Evolutionary conservation across 2,329 filamentous ascomycete genomes (phyloP).

Genomic region (Pyricularia pennisetigena): DNA sequence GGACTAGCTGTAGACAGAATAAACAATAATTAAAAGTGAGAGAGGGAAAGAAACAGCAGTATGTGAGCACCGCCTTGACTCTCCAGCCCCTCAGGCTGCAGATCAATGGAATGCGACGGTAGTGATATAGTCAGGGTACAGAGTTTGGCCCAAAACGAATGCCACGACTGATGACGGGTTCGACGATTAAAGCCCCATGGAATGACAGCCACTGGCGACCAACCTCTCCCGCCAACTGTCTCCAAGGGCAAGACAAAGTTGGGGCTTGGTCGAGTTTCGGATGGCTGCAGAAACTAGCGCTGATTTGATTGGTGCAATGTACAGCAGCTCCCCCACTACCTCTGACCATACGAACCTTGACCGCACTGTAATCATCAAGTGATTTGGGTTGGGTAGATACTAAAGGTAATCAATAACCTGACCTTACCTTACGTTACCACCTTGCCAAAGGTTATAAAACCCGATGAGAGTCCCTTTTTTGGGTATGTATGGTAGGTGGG

Average conservation of each 20-base stretch:
- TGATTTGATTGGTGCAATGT: not conserved
- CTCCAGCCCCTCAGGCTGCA: not conserved
- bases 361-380: not conserved
- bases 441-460: too few relatives aligned
- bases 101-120: not conserved
- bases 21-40: not conserved
- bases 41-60: not conserved
- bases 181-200: not conserved
- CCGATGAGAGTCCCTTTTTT: too few relatives aligned
- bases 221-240: not conserved
- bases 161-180: not conserved
- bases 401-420: too few relatives aligned
- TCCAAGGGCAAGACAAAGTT: not conserved
- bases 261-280: not conserved
- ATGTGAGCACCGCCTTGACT: not conserved
- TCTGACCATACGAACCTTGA: not conserved
- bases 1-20: not conserved
- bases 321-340: not conserved
- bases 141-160: not conserved
- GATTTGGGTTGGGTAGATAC: not conserved
- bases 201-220: not conserved
- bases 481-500: not conserved
- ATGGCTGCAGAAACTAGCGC: conserved; percentile 1
- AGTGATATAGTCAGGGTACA: not conserved
- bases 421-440: too few relatives aligned